These are phyloP conservation scores for Pulveroboletus ravenelii DNA, from an alignment of 768 basidiomycete genomes.

Conservation along the genomic window DNA sequence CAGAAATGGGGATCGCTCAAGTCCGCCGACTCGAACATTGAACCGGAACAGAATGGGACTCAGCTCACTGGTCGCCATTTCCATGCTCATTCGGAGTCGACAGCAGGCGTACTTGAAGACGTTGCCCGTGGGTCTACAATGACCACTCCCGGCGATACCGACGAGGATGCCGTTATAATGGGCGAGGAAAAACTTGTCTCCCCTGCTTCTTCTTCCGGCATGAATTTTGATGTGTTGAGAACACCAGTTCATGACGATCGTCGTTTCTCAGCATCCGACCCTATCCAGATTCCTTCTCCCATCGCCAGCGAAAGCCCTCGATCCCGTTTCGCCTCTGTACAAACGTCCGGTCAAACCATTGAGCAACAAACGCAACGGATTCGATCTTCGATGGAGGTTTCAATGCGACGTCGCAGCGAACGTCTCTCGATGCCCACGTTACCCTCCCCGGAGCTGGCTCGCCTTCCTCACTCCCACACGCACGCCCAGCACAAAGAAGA, in stretches of 20 bases:
- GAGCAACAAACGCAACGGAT: slow-evolving; percentile 31
- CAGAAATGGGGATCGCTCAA: slow-evolving; percentile 27
- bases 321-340: slow-evolving; percentile 7
- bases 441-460: slow-evolving; percentile 15
- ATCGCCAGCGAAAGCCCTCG: slow-evolving; percentile 4
- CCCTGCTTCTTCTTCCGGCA: slow-evolving; percentile 10
- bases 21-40: slow-evolving; percentile 18
- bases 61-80: slow-evolving; percentile 7
- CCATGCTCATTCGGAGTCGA: slow-evolving; percentile 22
- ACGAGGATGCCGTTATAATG: slow-evolving; percentile 12
- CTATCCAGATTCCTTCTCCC: slow-evolving; percentile 8
- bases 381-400: slow-evolving; percentile 29
- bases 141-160: slow-evolving; percentile 19
- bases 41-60: neutral
- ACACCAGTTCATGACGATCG: slow-evolving; percentile 17
- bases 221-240: slow-evolving; percentile 16
- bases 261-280: slow-evolving; percentile 18
- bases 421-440: slow-evolving; percentile 29
- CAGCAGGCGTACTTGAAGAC: slow-evolving; percentile 12
- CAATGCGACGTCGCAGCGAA: slow-evolving; percentile 22
- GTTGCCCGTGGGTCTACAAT: slow-evolving; percentile 11
- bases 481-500: slow-evolving; percentile 24
- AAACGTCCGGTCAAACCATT: slow-evolving; percentile 16
- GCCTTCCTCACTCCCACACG: slow-evolving; percentile 13
- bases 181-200: slow-evolving; percentile 24